Percentiles rank a stretch among this genome's conserved stretches.
Conservation (phyloP, 164 flowering plant species). For the Saururus chinensis region DNA sequence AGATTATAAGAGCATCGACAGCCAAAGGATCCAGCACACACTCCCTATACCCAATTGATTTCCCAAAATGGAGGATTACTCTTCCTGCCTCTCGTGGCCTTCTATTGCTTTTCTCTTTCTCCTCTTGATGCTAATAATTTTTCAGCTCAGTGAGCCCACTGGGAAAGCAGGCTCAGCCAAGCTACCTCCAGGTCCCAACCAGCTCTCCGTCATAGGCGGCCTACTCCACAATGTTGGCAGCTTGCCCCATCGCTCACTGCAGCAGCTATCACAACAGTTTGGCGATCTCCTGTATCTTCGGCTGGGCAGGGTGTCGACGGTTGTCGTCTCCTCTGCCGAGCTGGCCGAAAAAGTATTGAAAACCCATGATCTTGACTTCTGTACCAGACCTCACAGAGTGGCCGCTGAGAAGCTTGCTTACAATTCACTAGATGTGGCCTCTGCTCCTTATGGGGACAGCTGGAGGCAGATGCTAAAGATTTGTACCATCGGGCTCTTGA, state of each 20-base stretch:
- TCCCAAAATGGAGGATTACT: too few relatives aligned
- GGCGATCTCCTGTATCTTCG: constrained; percentile 3
- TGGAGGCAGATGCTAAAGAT: not conserved
- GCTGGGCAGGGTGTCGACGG: not conserved
- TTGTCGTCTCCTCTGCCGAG: constrained; percentile 3
- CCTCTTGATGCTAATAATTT: too few relatives aligned
- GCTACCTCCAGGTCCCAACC: not conserved
- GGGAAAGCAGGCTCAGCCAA: not conserved
- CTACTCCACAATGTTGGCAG: not conserved
- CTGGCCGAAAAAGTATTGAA: constrained; percentile 1
- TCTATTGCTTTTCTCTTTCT: too few relatives aligned
- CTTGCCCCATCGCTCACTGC: constrained; percentile 6
- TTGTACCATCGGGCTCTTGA: not conserved
- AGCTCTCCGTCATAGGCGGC: not conserved
- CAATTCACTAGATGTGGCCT: not conserved
- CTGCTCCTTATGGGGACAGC: not conserved
- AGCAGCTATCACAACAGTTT: constrained; percentile 3
- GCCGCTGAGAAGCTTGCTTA: not conserved
- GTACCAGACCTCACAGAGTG: not conserved
- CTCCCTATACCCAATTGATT: too few relatives aligned
- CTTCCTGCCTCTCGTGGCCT: too few relatives aligned
- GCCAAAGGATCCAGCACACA: too few relatives aligned
- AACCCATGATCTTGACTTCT: constrained; percentile 1
- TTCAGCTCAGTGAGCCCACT: too few relatives aligned
- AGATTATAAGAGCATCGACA: too few relatives aligned